Percentiles rank a stretch among this genome's conserved stretches.
phyloP scores from a whole-genome alignment of 2,329 filamentous ascomycete species.

The Aureobasidium sp. region DNA sequence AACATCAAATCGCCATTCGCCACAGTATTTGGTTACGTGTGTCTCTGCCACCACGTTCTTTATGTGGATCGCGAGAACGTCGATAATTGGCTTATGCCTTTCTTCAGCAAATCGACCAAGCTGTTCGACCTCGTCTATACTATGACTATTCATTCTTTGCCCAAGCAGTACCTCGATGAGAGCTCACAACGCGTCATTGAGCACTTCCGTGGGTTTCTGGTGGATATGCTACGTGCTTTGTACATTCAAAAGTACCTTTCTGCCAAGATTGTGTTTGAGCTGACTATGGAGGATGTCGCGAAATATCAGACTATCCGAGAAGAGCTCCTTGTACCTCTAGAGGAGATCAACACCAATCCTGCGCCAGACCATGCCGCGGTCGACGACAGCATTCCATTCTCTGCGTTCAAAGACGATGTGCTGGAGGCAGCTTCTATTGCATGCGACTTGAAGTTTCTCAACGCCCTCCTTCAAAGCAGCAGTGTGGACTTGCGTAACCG shows the following conservation, averaged over 20 bases:
- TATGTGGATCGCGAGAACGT: neutral
- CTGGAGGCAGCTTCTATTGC: constrained; percentile 35
- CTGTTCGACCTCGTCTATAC: neutral
- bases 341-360: constrained; percentile 29
- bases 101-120: neutral
- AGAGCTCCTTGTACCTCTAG: constrained; percentile 18
- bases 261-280: neutral
- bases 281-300: neutral
- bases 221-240: neutral
- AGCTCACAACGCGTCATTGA: neutral
- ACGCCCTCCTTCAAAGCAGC: constrained; percentile 69
- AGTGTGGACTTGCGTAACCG: constrained; percentile 86
- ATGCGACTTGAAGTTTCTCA: constrained; percentile 64
- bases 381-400: neutral
- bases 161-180: neutral
- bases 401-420: neutral
- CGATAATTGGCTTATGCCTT: neutral
- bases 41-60: neutral
- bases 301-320: neutral
- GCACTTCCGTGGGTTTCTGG: neutral
- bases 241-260: neutral
- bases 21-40: neutral
- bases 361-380: constrained; percentile 34
- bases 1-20: neutral
- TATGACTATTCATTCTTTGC: neutral